phyloP scores from a whole-genome alignment of 1,284 basidiomycete genomes.

The Irpex sp. region DNA sequence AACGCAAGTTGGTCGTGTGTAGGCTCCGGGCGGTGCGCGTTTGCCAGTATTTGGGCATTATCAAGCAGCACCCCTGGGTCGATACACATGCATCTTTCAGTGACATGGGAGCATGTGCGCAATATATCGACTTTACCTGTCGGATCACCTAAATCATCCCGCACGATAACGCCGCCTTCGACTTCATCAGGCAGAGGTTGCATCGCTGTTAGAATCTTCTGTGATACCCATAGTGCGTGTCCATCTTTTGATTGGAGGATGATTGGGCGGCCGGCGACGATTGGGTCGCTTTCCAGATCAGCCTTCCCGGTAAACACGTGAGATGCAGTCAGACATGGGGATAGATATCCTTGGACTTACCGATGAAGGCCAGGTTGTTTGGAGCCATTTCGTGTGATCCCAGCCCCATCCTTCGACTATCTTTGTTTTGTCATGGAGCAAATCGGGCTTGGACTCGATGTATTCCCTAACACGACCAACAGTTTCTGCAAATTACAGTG shows the following conservation, averaged over 20 bases:
- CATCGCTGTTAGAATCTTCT: constrained; percentile 51
- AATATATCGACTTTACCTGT: constrained; percentile 48
- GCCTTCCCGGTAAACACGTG: constrained; percentile 60
- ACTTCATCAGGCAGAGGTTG: constrained; percentile 59
- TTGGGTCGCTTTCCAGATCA: constrained; percentile 66
- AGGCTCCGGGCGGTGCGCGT: constrained; percentile 46
- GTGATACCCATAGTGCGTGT: constrained; percentile 85
- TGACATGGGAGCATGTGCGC: constrained; percentile 5
- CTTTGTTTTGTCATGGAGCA: constrained; percentile 48
- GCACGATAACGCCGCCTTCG: constrained; percentile 77
- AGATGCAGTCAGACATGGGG: no score
- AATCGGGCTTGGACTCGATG: constrained; percentile 52
- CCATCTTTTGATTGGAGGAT: constrained; percentile 82
- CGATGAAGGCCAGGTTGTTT: constrained; percentile 66
- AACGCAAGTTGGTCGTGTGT: constrained; percentile 59
- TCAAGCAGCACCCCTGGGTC: constrained; percentile 59
- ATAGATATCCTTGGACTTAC: constrained; percentile 30
- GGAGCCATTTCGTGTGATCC: constrained; percentile 83
- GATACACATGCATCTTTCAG: background rate
- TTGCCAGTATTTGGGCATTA: constrained; percentile 63
- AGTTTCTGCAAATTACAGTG: constrained; percentile 41
- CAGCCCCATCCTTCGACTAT: constrained; percentile 84
- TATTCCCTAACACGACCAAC: constrained; percentile 60
- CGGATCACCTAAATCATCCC: constrained; percentile 63
- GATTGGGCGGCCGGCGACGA: constrained; percentile 64